Evolutionary conservation across 176 grass and related monocot species (phyloP).

Genomic region (Triticum dicoccoides): DNA sequence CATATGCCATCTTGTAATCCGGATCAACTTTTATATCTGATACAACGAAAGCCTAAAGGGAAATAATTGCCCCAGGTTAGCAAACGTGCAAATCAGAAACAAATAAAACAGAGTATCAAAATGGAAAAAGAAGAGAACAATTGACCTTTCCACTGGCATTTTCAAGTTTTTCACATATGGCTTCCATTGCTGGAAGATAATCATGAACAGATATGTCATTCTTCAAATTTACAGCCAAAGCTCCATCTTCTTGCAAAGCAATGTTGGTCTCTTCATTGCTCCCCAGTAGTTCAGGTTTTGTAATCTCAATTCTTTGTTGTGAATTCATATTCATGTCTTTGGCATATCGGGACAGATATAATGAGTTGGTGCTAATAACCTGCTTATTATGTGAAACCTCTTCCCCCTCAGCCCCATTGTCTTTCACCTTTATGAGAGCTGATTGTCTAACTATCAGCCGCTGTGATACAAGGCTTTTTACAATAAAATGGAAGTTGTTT

Average conservation of each 20-base stretch:
- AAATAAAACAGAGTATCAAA: constrained; percentile 17
- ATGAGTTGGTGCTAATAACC: constrained; percentile 69
- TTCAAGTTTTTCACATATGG: constrained; percentile 95
- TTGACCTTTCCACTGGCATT: constrained; percentile 79
- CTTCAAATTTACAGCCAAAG: constrained; percentile 38
- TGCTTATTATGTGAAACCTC: constrained; percentile 58
- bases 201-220: constrained; percentile 73
- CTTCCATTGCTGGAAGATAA: constrained; percentile 90
- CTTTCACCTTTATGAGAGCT: constrained; percentile 77
- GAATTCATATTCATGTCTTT: constrained; percentile 80
- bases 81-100: not conserved
- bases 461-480: constrained; percentile 71
- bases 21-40: constrained; percentile 89
- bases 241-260: constrained; percentile 46
- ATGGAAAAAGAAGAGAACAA: not conserved
- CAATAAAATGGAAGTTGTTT: constrained; percentile 93
- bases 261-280: constrained; percentile 31
- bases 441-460: constrained; percentile 77
- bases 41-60: constrained; percentile 74
- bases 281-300: constrained; percentile 56
- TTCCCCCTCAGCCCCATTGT: constrained; percentile 45
- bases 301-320: constrained; percentile 93
- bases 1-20: constrained; percentile 60
- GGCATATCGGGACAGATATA: constrained; percentile 81
- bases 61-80: constrained; percentile 40